These are phyloP conservation scores for Myxozyma lipomycoides DNA, from an alignment of 805 yeast species.

Conservation along the genomic window DNA sequence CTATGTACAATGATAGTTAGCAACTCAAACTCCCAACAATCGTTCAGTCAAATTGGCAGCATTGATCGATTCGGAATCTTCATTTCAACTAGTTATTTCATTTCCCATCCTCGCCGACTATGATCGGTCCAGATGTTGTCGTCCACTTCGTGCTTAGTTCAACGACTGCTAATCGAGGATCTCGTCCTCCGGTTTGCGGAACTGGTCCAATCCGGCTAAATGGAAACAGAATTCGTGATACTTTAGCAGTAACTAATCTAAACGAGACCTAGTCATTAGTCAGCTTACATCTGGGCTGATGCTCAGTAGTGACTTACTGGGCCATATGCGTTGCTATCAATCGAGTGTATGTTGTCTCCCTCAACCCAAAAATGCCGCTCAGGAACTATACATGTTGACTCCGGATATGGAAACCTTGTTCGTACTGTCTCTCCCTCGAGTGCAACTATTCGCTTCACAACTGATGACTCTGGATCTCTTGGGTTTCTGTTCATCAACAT, in stretches of 20 bases:
- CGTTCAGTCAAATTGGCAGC: too few species aligned
- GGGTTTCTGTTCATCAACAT: slow-evolving; percentile 44
- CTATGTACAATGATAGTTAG: too few species aligned
- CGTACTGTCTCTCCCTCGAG: slow-evolving; percentile 63
- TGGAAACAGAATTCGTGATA: slow-evolving; percentile 68
- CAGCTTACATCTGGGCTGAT: neutral
- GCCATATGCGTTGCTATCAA: slow-evolving; percentile 85
- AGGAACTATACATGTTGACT: slow-evolving; percentile 59
- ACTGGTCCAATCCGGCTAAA: slow-evolving; percentile 49
- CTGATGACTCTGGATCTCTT: slow-evolving; percentile 65
- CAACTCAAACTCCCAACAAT: too few species aligned
- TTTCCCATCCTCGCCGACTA: neutral
- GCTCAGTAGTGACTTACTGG: slow-evolving; percentile 46
- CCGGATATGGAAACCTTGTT: slow-evolving; percentile 66
- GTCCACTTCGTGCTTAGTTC: neutral
- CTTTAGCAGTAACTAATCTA: slow-evolving; percentile 77
- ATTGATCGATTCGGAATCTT: neutral
- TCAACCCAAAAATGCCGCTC: slow-evolving; percentile 89
- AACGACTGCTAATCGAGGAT: slow-evolving; percentile 10
- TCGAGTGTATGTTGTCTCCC: slow-evolving; percentile 76
- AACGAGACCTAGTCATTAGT: slow-evolving; percentile 49
- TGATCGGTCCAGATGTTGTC: neutral
- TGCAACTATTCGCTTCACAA: slow-evolving; percentile 77
- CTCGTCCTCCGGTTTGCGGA: slow-evolving; percentile 48
- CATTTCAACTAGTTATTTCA: neutral